Conservation (phyloP, 192 early-diverging fungal genomes). For the Gamsiella multidivaricata region DNA sequence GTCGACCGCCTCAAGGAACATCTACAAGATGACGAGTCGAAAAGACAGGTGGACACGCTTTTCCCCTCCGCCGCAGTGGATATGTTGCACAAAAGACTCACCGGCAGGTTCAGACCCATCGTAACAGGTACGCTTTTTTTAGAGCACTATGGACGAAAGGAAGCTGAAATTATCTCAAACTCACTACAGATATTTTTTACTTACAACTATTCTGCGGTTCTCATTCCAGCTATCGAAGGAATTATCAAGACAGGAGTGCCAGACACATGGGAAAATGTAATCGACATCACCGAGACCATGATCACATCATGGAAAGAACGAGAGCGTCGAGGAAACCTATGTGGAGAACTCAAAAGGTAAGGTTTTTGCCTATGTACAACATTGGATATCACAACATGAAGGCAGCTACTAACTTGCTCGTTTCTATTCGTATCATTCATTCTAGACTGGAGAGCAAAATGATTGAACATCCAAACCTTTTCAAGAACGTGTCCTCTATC, state of each 20-base stretch:
- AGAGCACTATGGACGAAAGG: too few relatives aligned
- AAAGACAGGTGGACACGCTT: constrained; percentile 11
- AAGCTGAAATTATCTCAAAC: too few relatives aligned
- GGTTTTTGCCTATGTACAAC: not conserved
- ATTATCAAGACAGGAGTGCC: constrained; percentile 18
- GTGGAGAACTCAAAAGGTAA: constrained; percentile 8
- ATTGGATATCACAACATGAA: not conserved
- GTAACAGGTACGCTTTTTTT: too few relatives aligned
- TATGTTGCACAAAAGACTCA: constrained; percentile 18
- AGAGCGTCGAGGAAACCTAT: constrained; percentile 32
- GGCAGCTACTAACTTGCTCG: constrained; percentile 5
- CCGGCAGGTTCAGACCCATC: constrained; percentile 22
- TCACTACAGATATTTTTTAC: too few relatives aligned
- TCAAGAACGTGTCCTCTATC: constrained; percentile 5
- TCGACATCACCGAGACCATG: constrained; percentile 18
- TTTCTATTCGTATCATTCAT: not conserved
- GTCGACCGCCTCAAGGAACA: constrained; percentile 15
- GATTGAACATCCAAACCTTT: not conserved
- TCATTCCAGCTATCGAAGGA: constrained; percentile 7
- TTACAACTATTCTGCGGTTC: too few relatives aligned
- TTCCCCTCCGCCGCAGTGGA: constrained; percentile 21
- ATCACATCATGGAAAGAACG: constrained; percentile 28
- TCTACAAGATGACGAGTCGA: constrained; percentile 14
- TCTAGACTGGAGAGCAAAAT: constrained; percentile 27
- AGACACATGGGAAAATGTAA: constrained; percentile 12